These are phyloP conservation scores for Botrytis pseudocinerea DNA, from an alignment of 2,329 filamentous ascomycete genomes.

Conservation along the genomic window DNA sequence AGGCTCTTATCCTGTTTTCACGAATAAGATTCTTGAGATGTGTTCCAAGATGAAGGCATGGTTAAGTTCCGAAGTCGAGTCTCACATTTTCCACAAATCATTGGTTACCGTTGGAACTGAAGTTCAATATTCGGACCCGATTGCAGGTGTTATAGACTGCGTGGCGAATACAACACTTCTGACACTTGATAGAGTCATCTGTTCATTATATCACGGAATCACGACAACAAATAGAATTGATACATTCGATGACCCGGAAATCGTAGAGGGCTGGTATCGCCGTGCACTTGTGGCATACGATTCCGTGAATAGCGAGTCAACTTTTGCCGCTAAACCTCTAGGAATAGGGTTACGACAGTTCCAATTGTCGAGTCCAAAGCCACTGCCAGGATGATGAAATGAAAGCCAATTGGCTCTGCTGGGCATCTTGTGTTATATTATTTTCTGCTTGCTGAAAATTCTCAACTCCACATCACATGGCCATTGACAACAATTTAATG, in stretches of 20 bases:
- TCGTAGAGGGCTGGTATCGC: slow-evolving; percentile 4
- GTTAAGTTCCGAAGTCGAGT: neutral
- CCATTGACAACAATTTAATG: neutral
- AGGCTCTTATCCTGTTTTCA: neutral
- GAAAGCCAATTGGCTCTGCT: neutral
- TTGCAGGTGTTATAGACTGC: slow-evolving; percentile 17
- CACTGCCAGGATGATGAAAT: neutral
- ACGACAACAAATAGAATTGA: neutral
- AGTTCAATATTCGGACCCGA: slow-evolving; percentile 1
- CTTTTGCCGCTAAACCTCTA: slow-evolving; percentile 2
- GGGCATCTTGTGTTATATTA: neutral
- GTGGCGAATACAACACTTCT: slow-evolving; percentile 11
- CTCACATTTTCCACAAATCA: neutral
- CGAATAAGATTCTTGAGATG: neutral
- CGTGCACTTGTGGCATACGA: slow-evolving; percentile 12
- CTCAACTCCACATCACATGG: neutral
- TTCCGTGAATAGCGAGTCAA: slow-evolving; percentile 3
- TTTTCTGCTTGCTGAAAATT: neutral
- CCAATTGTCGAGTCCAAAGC: neutral
- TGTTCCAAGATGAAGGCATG: neutral
- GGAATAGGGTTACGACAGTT: slow-evolving; percentile 4
- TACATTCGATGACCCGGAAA: neutral
- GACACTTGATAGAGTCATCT: slow-evolving; percentile 5
- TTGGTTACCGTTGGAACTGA: no score
- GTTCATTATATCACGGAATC: slow-evolving; percentile 5